Conservation (phyloP, 345 rosid genomes). For the Anacardium occidentale region DNA sequence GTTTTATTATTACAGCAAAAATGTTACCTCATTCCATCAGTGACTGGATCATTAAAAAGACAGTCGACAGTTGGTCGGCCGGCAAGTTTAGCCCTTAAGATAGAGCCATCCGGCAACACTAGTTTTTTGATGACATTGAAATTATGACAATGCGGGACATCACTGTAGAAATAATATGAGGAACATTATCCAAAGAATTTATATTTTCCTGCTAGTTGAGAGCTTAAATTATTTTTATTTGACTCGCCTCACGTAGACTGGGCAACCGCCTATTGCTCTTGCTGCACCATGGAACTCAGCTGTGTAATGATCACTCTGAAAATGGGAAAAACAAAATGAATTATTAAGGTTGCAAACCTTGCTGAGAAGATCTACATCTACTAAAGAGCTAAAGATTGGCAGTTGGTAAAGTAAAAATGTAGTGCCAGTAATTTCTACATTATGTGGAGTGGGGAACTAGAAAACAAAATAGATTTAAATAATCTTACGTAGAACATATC, state of each 20-base stretch:
- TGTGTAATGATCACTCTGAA: conserved; percentile 45
- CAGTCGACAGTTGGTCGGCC: conserved; percentile 67
- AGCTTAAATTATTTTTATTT: background rate
- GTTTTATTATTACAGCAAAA: background rate
- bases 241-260: conserved; percentile 51
- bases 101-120: conserved; percentile 57
- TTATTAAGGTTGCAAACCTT: background rate
- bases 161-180: conserved; percentile 22
- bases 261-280: conserved; percentile 53
- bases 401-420: too few relatives aligned
- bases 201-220: background rate
- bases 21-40: conserved; percentile 54
- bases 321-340: background rate
- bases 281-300: conserved; percentile 57
- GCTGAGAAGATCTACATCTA: background rate
- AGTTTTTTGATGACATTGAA: conserved; percentile 50
- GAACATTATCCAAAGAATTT: background rate
- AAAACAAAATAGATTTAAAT: background rate
- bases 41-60: conserved; percentile 54
- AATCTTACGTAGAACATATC: conserved; percentile 55
- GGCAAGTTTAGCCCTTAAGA: conserved; percentile 54
- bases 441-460: background rate
- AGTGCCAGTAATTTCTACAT: background rate
- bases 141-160: conserved; percentile 41
- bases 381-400: background rate